Conservation (phyloP, 2,329 filamentous ascomycete species). For the Fusarium palustre region DNA sequence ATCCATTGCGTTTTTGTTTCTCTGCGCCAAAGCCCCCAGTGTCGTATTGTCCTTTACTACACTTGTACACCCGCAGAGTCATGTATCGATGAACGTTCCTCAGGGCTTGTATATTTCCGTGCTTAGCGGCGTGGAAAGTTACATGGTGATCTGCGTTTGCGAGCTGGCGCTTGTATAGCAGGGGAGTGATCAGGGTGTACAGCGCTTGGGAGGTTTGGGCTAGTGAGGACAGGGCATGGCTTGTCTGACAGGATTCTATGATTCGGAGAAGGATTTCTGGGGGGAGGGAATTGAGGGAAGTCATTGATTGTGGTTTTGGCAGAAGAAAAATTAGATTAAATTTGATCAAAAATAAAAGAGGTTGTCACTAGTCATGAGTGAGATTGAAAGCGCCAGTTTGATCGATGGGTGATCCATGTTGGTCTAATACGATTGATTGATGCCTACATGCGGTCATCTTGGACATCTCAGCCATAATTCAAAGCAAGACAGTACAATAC, state of each 20-base stretch:
- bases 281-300: not conserved
- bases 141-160: conserved; percentile 8
- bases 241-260: not conserved
- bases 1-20: conserved; percentile 1
- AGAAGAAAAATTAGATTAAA: not conserved
- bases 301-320: not conserved
- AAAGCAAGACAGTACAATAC: not conserved
- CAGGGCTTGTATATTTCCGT: not conserved
- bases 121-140: conserved; percentile 24
- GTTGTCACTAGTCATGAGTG: not conserved
- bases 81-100: not conserved
- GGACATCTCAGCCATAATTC: not conserved
- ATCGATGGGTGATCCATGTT: conserved; percentile 4
- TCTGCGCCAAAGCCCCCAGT: not conserved
- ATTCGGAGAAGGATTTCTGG: conserved; percentile 1
- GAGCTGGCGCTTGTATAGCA: conserved; percentile 29
- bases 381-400: not conserved
- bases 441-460: not conserved
- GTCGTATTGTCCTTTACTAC: not conserved
- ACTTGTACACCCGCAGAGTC: not conserved
- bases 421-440: not conserved
- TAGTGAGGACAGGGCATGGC: not conserved
- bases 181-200: conserved; percentile 4
- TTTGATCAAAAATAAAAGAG: not conserved
- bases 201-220: not conserved